A percentile compares a stretch with the other conserved stretches of the same genome.
Conservation (phyloP, 2,329 filamentous ascomycete species). For the Pseudocercospora eumusae region DNA sequence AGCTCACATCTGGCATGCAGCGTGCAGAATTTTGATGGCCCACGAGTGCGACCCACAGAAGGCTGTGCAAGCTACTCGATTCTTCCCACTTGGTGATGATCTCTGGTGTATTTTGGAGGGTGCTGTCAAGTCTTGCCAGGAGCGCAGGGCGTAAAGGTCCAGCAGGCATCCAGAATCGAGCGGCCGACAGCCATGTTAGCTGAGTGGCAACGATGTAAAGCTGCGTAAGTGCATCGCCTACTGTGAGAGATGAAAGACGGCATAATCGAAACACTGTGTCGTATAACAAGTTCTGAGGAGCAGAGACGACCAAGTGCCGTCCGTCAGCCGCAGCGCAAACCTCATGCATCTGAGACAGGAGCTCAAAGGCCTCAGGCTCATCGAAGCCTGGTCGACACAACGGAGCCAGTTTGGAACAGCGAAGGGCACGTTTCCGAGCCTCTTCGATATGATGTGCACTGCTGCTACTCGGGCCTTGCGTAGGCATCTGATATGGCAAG, state of each 20-base stretch:
- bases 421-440: constrained; percentile 6
- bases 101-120: neutral
- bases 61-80: neutral
- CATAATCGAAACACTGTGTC: constrained; percentile 7
- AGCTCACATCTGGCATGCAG: constrained; percentile 4
- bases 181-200: constrained; percentile 8
- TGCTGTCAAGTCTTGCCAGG: neutral
- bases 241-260: neutral
- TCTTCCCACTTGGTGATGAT: constrained; percentile 10
- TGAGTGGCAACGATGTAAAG: constrained; percentile 3
- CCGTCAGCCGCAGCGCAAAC: constrained; percentile 11
- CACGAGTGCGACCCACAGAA: constrained; percentile 5
- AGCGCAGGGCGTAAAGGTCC: constrained; percentile 7
- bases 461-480: neutral
- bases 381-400: constrained; percentile 6
- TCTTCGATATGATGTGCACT: constrained; percentile 6
- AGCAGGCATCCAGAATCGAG: constrained; percentile 12
- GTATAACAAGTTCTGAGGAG: constrained; percentile 10
- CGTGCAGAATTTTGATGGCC: neutral
- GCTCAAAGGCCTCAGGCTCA: constrained; percentile 6
- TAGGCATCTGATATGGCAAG: constrained; percentile 10
- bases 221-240: neutral
- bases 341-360: constrained; percentile 7
- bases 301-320: neutral
- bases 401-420: constrained; percentile 7